Conservation (phyloP, 768 basidiomycete species). For the Auriscalpium microsporum region DNA sequence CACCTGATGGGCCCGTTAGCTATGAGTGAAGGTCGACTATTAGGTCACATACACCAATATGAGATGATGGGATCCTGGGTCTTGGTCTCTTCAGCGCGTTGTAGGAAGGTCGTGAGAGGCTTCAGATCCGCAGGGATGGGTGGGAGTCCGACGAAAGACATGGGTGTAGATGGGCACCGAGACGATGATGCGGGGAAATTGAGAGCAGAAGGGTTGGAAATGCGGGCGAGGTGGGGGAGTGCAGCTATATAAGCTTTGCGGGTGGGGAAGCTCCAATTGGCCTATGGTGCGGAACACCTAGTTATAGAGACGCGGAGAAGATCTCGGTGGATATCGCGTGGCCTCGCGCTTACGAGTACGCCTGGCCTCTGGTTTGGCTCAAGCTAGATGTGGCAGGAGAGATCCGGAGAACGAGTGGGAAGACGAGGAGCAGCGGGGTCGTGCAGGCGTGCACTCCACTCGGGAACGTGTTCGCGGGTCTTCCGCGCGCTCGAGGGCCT, state of each 20-base stretch:
- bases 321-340: background rate
- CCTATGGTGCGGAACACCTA: too few species aligned
- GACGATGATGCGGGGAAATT: background rate
- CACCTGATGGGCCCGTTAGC: conserved; percentile 39
- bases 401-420: background rate
- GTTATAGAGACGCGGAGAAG: background rate
- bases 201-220: background rate
- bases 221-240: too few species aligned
- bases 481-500: background rate
- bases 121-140: conserved; percentile 54
- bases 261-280: background rate
- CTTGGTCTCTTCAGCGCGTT: conserved; percentile 83
- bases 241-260: background rate
- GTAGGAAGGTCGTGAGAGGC: conserved; percentile 68
- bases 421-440: background rate
- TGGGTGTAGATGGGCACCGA: conserved; percentile 1
- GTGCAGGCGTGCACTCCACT: background rate
- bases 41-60: conserved; percentile 79
- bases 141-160: conserved; percentile 45
- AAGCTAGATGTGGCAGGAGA: background rate
- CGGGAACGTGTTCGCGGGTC: background rate
- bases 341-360: background rate
- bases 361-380: background rate
- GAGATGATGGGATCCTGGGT: conserved; percentile 78
- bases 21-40: background rate